Conservation (phyloP, 1,284 basidiomycete genomes). For the Papiliotrema laurentii region DNA sequence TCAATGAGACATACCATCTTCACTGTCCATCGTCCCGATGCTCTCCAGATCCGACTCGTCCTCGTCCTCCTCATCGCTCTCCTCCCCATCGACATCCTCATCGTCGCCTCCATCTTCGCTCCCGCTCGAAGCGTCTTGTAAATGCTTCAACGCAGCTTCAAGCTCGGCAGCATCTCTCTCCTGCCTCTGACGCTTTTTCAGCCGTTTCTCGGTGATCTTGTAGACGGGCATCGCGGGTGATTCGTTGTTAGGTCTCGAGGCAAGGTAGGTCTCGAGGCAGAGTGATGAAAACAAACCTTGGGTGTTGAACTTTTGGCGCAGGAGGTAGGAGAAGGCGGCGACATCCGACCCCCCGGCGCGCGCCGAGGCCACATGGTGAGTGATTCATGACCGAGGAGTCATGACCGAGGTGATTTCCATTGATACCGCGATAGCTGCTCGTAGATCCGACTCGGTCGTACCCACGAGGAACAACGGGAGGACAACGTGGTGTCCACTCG, state of each 20-base stretch:
- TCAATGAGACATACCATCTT: constrained; percentile 30
- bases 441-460: too few relatives aligned
- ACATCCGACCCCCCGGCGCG: too few relatives aligned
- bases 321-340: too few relatives aligned
- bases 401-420: too few relatives aligned
- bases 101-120: constrained; percentile 12
- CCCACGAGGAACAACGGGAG: too few relatives aligned
- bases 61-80: constrained; percentile 24
- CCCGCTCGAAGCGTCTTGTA: constrained; percentile 25
- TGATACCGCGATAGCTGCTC: too few relatives aligned
- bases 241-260: neutral
- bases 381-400: too few relatives aligned
- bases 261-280: too few relatives aligned
- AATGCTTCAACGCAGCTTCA: constrained; percentile 14
- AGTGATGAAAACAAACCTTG: too few relatives aligned
- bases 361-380: too few relatives aligned
- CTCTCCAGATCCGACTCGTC: constrained; percentile 8
- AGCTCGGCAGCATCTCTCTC: constrained; percentile 71
- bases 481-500: too few relatives aligned
- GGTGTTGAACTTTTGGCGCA: too few relatives aligned
- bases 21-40: constrained; percentile 29
- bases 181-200: constrained; percentile 61
- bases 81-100: constrained; percentile 12
- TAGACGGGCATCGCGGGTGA: constrained; percentile 57
- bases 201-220: constrained; percentile 70